Percentiles rank a stretch among this genome's conserved stretches.
Conservation (phyloP, 192 early-diverging fungal genomes). For the Allomyces javanicus region DNA sequence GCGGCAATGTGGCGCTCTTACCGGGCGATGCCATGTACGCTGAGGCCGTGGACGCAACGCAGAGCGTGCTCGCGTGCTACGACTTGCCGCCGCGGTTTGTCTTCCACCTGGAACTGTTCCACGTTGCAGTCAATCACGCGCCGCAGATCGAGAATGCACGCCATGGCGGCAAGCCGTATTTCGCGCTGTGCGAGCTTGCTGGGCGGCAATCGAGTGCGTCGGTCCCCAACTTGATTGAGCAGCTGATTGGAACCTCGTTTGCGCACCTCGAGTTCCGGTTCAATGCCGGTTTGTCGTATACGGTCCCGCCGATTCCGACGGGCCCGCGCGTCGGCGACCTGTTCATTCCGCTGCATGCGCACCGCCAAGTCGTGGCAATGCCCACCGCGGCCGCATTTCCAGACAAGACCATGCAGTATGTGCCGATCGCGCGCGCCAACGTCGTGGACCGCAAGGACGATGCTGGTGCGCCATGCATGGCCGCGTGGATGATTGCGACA, state of each 20-base stretch:
- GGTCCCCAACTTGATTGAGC: slow-evolving; percentile 11
- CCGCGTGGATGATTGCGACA: slow-evolving; percentile 10
- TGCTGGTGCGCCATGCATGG: slow-evolving; percentile 16
- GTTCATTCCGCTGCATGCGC: slow-evolving; percentile 9
- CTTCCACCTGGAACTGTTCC: slow-evolving; percentile 28
- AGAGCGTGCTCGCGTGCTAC: slow-evolving; percentile 10
- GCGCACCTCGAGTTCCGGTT: slow-evolving; percentile 18
- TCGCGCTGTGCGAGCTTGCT: slow-evolving; percentile 25
- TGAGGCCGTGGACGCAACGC: slow-evolving; percentile 9
- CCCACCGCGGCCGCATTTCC: slow-evolving; percentile 11
- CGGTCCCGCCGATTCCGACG: slow-evolving; percentile 1
- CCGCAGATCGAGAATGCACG: background rate
- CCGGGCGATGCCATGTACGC: slow-evolving; percentile 5
- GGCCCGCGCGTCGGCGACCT: slow-evolving; percentile 13
- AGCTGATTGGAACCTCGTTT: slow-evolving; percentile 5
- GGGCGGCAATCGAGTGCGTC: slow-evolving; percentile 15
- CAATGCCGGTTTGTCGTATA: no score
- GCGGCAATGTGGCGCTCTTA: slow-evolving; percentile 23
- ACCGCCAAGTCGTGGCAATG: slow-evolving; percentile 8
- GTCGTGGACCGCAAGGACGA: slow-evolving; percentile 11
- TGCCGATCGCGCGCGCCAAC: slow-evolving; percentile 10
- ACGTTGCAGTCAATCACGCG: background rate
- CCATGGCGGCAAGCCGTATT: background rate
- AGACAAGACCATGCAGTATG: slow-evolving; percentile 5
- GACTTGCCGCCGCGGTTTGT: slow-evolving; percentile 10